Conservation (phyloP, 164 flowering plant genomes). For the Stephania japonica region DNA sequence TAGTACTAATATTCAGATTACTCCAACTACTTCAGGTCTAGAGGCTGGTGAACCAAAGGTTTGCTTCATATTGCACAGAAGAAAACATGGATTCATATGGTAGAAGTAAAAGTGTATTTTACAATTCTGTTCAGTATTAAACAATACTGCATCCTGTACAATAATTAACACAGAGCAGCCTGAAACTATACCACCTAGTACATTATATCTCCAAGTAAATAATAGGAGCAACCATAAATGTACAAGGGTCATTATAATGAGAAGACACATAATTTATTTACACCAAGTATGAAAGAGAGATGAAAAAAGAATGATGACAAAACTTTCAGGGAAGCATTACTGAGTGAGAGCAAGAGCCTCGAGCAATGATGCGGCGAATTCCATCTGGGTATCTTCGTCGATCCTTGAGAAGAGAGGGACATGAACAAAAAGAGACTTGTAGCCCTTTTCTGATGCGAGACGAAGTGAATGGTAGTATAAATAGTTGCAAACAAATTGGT, state of each 20-base stretch:
- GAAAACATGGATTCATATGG: not conserved
- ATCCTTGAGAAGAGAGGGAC: slow-evolving; percentile 57
- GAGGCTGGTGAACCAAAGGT: not conserved
- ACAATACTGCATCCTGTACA: slow-evolving; percentile 10
- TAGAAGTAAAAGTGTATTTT: not conserved
- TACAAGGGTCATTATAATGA: not conserved
- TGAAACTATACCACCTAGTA: not conserved
- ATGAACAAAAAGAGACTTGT: slow-evolving; percentile 61
- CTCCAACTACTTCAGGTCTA: too few relatives aligned
- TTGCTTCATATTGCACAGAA: not conserved
- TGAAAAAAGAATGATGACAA: not conserved
- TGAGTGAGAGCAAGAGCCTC: slow-evolving; percentile 43
- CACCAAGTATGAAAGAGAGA: not conserved
- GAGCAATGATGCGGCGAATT: slow-evolving; percentile 39
- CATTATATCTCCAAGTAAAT: not conserved
- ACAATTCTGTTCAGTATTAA: not conserved
- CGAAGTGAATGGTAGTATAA: slow-evolving; percentile 69
- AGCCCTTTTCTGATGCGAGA: slow-evolving; percentile 56
- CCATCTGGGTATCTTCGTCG: slow-evolving; percentile 63
- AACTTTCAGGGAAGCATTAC: slow-evolving; percentile 14
- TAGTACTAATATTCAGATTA: too few relatives aligned
- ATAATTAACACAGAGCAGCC: not conserved
- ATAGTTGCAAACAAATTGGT: slow-evolving; percentile 69
- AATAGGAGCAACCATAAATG: not conserved
- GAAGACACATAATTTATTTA: not conserved